Evolutionary conservation across 495 filamentous ascomycete genomes (phyloP).

Genomic region (Tuber borchii): DNA sequence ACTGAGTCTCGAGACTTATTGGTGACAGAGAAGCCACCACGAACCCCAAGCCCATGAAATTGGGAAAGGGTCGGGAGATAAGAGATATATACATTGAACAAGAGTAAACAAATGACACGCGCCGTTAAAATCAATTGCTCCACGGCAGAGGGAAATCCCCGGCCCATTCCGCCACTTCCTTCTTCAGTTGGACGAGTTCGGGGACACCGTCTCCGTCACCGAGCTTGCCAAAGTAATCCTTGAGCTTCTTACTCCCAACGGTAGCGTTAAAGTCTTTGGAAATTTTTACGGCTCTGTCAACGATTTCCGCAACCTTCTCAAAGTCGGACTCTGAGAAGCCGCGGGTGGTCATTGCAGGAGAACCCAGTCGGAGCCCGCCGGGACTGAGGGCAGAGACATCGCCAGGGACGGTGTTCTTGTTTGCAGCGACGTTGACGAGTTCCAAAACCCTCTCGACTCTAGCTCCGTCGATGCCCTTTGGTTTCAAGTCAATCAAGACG

Average conservation of each 20-base stretch:
- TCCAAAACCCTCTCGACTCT: conserved; percentile 92
- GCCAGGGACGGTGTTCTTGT: conserved; percentile 98
- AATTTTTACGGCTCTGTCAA: conserved; percentile 84
- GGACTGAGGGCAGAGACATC: conserved; percentile 89
- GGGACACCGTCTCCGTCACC: conserved; percentile 73
- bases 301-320: conserved; percentile 78
- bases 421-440: conserved; percentile 87
- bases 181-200: conserved; percentile 78
- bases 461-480: conserved; percentile 79
- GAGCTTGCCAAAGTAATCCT: conserved; percentile 76
- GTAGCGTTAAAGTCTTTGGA: conserved; percentile 72
- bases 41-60: background rate
- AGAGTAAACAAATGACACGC: background rate
- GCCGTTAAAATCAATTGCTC: conserved; percentile 50
- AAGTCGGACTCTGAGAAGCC: conserved; percentile 87
- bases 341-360: conserved; percentile 94
- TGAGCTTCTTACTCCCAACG: conserved; percentile 79
- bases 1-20: background rate
- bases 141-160: conserved; percentile 86
- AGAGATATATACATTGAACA: conserved; percentile 1
- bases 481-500: conserved; percentile 90
- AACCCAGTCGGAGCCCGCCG: conserved; percentile 84
- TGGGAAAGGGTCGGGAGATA: background rate
- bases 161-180: conserved; percentile 94
- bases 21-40: background rate